Conservation (phyloP, 2,329 filamentous ascomycete genomes). For the Cryphonectria japonica region DNA sequence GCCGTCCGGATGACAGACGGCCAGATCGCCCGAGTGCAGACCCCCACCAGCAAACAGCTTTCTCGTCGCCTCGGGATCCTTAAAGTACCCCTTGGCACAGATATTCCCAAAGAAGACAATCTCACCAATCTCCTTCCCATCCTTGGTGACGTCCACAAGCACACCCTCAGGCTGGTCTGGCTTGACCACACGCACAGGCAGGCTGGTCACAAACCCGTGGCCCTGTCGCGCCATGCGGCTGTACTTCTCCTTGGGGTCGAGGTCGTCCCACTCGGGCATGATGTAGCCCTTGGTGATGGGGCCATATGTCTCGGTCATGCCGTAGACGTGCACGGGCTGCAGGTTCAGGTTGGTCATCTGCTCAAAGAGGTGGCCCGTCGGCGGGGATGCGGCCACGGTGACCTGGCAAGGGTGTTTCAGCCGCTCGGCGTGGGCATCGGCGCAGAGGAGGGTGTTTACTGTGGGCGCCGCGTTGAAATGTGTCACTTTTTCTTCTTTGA, state of each 20-base stretch:
- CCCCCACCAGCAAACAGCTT: conserved; percentile 88
- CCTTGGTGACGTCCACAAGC: conserved; percentile 57
- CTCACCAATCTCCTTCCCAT: conserved; percentile 56
- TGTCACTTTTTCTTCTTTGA: conserved; percentile 85
- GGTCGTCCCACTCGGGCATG: conserved; percentile 79
- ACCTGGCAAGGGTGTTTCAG: conserved; percentile 77
- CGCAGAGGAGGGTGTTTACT: conserved; percentile 91
- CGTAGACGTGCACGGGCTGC: conserved; percentile 91
- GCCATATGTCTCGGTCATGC: conserved; percentile 86
- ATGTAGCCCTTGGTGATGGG: conserved; percentile 94
- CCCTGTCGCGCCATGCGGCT: conserved; percentile 91
- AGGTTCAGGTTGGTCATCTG: conserved; percentile 85
- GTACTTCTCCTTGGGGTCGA: conserved; percentile 78
- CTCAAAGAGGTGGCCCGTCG: conserved; percentile 87
- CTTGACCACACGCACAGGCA: conserved; percentile 83
- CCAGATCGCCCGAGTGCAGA: conserved; percentile 87
- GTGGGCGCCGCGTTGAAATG: conserved; percentile 97
- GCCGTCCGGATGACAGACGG: conserved; percentile 90
- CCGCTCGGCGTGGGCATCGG: conserved; percentile 71
- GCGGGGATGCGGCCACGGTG: conserved; percentile 90
- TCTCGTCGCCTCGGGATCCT: conserved; percentile 80
- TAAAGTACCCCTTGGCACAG: conserved; percentile 89
- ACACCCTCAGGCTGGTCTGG: conserved; percentile 70
- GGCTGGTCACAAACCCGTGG: conserved; percentile 83
- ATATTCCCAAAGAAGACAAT: conserved; percentile 86